Percentiles rank a stretch among this genome's conserved stretches.
Conservation (phyloP, 2,329 filamentous ascomycete species). For the Monosporascus ibericus region DNA sequence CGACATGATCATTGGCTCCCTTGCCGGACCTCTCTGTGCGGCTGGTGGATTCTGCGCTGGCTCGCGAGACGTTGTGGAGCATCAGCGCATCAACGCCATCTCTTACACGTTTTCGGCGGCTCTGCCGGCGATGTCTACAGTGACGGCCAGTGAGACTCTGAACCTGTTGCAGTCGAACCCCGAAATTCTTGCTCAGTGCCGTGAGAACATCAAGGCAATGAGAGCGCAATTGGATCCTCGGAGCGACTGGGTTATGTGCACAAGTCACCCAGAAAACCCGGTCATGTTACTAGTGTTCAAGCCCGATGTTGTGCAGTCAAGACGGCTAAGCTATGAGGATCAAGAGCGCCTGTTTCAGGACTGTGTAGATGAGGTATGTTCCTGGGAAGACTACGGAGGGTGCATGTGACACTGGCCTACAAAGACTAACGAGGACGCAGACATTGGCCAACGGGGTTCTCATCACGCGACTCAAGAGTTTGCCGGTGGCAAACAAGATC, state of each 20-base stretch:
- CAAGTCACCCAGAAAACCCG: slow-evolving; percentile 78
- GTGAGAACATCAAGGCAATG: slow-evolving; percentile 84
- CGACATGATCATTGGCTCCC: slow-evolving; percentile 94
- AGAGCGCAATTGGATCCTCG: slow-evolving; percentile 81
- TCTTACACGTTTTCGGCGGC: slow-evolving; percentile 96
- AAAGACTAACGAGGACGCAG: slow-evolving; percentile 36
- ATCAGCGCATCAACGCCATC: slow-evolving; percentile 87
- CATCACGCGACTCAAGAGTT: slow-evolving; percentile 77
- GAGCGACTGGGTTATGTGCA: slow-evolving; percentile 86
- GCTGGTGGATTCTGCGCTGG: slow-evolving; percentile 96
- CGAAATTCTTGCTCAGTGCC: slow-evolving; percentile 69
- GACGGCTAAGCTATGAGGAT: slow-evolving; percentile 63
- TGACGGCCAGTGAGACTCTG: slow-evolving; percentile 90
- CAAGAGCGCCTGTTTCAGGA: slow-evolving; percentile 84
- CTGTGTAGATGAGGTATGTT: slow-evolving; percentile 85
- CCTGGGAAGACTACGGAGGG: background rate
- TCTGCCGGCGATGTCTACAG: slow-evolving; percentile 85
- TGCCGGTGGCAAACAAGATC: slow-evolving; percentile 58
- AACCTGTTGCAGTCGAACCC: slow-evolving; percentile 81
- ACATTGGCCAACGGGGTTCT: slow-evolving; percentile 81
- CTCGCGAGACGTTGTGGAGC: slow-evolving; percentile 84
- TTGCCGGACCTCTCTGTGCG: slow-evolving; percentile 83
- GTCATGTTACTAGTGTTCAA: slow-evolving; percentile 80
- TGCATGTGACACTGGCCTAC: background rate
- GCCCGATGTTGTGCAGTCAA: slow-evolving; percentile 68